Evolutionary conservation across 495 filamentous ascomycete genomes (phyloP), one percentile per base, ranked within the genome.

Genomic region (Cetradonia linearis): DNA sequence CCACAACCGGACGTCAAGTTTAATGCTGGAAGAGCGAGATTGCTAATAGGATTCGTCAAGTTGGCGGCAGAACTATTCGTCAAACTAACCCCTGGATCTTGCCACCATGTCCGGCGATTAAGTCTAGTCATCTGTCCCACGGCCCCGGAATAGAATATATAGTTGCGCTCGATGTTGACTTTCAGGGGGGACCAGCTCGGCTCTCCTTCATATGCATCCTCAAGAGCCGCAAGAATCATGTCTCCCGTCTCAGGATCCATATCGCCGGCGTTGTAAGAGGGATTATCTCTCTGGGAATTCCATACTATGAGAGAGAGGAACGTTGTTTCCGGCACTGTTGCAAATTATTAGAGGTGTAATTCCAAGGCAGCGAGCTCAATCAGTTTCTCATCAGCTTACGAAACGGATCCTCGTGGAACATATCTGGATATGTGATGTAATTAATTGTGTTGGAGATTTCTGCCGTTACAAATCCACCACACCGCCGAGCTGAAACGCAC

Each of bases 251-350:
- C 0, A 0, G 30, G 27, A 44, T 57, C 55, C 55, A 34, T 46
- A 42, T 57, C 23, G n/a, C 55, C 55, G 3, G 55, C 23, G 13
- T 57, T 57, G 7, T 30, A 47, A 2, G 1, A 0, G 9, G 27
- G 40, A 25, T 11, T 7, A 11, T 0, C 0, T 1, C n/a, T 18
- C 31, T 44, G 16, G 5, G 38, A 28, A 18, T 57, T 57, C 55
- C 55, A 47, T 27, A 57, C 55, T 25, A 31, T 16, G 10, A 57
- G 25, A 46, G 18, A 46, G 3, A 57, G 31, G 20, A 57, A 47
- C 0, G 38, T 47, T 2, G 55, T 57, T 8, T 57, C 38, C 30
- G 2, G 1, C 14, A 38, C 55, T 57, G 28, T 3, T 11, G 28
- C 25, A 27, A 7, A 1, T 31, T 10, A 14, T 31, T 14, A 44